phyloP scores from a whole-genome alignment of 1,139 yeast genomes.

The Saccharomyces pastorianus region DNA sequence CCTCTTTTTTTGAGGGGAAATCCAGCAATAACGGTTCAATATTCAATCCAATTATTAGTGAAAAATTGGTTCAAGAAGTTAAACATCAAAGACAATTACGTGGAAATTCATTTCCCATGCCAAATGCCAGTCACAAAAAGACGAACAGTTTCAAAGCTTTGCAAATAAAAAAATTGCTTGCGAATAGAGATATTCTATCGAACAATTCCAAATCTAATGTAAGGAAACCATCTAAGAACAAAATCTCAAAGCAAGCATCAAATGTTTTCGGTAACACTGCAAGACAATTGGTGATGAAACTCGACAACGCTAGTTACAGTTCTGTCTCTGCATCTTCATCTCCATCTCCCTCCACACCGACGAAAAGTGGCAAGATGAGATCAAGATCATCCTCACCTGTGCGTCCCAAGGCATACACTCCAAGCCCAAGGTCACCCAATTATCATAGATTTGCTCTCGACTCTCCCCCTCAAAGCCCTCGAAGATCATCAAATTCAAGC shows the following conservation, averaged over 20 bases:
- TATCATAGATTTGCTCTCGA: slow-evolving; percentile 18
- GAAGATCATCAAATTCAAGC: slow-evolving; percentile 5
- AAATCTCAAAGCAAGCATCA: slow-evolving; percentile 4
- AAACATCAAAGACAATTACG: slow-evolving; percentile 10
- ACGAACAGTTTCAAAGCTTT: slow-evolving; percentile 32
- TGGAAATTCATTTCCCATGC: slow-evolving; percentile 3
- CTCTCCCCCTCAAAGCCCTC: slow-evolving; percentile 9
- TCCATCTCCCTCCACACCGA: slow-evolving; percentile 5
- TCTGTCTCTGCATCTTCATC: slow-evolving; percentile 4
- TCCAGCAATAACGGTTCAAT: not conserved
- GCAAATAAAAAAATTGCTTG: slow-evolving; percentile 28
- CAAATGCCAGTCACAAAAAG: slow-evolving; percentile 24
- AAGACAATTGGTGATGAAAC: slow-evolving; percentile 10
- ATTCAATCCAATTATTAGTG: slow-evolving; percentile 29
- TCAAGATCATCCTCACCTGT: slow-evolving; percentile 21
- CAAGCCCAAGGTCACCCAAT: slow-evolving; percentile 15
- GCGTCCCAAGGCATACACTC: slow-evolving; percentile 14
- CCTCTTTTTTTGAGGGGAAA: not conserved
- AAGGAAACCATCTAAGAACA: not conserved
- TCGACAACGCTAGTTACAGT: slow-evolving; percentile 2
- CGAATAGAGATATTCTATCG: slow-evolving; percentile 26
- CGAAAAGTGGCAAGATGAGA: slow-evolving; percentile 6
- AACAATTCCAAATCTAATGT: slow-evolving; percentile 18
- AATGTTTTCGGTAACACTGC: slow-evolving; percentile 4
- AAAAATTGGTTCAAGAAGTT: slow-evolving; percentile 27